A percentile compares a stretch with the other conserved stretches of the same genome.
Evolutionary conservation across 305 asterid genomes (phyloP).

Genomic region (Solanum hybrid): DNA sequence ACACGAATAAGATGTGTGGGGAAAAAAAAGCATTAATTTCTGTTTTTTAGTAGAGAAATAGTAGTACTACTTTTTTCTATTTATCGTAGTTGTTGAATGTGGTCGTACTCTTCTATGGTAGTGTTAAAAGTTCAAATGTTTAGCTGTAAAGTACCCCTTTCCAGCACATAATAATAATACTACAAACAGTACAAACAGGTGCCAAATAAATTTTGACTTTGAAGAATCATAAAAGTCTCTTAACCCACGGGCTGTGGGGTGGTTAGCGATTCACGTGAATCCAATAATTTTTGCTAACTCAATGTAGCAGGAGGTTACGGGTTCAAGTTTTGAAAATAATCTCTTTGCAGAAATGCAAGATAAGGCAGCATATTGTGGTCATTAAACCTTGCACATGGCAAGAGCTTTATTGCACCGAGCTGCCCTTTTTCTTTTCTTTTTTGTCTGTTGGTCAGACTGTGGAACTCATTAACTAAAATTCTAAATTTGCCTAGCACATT

Average conservation of each 20-base stretch:
- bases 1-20: neutral
- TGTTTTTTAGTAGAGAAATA: neutral
- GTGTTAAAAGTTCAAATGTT: neutral
- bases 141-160: neutral
- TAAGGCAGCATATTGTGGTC: neutral
- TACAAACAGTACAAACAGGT: neutral
- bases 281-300: neutral
- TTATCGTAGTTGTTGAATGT: neutral
- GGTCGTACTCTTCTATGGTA: neutral
- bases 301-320: neutral
- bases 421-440: too few species aligned
- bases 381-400: neutral
- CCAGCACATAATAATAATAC: neutral
- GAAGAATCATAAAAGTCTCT: neutral
- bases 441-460: neutral
- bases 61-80: neutral
- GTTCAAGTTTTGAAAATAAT: too few species aligned
- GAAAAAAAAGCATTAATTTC: neutral
- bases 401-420: neutral
- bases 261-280: neutral
- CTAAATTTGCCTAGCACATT: neutral
- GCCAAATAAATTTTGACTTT: neutral
- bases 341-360: too few species aligned
- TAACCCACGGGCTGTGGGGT: neutral
- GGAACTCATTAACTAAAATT: neutral